Conservation (phyloP, 768 basidiomycete genomes). For the Aureoboletus auriporus region DNA sequence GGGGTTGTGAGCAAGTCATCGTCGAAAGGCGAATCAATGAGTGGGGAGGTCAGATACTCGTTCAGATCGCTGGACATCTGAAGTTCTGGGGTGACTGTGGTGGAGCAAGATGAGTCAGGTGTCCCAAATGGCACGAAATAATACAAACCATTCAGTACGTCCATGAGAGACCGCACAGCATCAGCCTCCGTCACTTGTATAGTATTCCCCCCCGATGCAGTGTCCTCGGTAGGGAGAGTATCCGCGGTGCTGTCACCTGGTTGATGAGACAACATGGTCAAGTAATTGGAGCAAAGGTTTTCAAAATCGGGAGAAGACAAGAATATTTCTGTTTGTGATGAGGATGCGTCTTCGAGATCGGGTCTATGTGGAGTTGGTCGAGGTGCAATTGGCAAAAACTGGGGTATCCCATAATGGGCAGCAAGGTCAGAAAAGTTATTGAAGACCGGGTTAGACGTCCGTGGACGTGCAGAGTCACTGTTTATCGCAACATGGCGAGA, state of each 20-base stretch:
- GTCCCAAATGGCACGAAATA: background rate
- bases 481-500: conserved; percentile 59
- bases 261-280: conserved; percentile 62
- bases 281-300: conserved; percentile 55
- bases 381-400: conserved; percentile 64
- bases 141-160: conserved; percentile 36
- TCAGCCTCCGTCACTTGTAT: conserved; percentile 22
- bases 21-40: conserved; percentile 45
- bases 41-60: conserved; percentile 45
- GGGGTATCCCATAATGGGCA: conserved; percentile 77
- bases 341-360: conserved; percentile 33
- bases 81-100: conserved; percentile 37
- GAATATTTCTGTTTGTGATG: conserved; percentile 24
- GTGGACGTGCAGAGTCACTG: conserved; percentile 50
- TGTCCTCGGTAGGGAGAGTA: conserved; percentile 29
- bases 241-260: conserved; percentile 37
- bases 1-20: conserved; percentile 43
- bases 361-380: conserved; percentile 48
- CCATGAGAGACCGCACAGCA: conserved; percentile 36
- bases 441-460: conserved; percentile 66
- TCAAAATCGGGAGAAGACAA: conserved; percentile 35
- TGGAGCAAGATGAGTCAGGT: background rate
- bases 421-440: conserved; percentile 63
- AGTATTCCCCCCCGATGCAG: conserved; percentile 22
- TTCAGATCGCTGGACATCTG: conserved; percentile 34